These are phyloP conservation scores for Chrysoporthe cubensis DNA, from an alignment of 2,329 filamentous ascomycete genomes.

Conservation along the genomic window DNA sequence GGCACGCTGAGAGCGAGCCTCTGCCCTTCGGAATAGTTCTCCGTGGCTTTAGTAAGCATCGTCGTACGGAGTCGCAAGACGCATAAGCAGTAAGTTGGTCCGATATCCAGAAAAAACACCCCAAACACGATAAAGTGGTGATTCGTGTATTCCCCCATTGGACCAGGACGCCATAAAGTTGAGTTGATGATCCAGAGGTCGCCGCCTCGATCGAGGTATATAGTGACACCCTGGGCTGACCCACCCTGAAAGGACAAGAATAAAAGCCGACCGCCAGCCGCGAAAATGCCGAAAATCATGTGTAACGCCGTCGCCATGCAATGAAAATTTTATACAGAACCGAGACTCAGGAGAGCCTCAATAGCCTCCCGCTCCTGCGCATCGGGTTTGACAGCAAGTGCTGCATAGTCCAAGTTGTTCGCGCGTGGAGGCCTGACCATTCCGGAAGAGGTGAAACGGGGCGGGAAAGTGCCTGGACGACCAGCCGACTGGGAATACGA, in stretches of 20 bases:
- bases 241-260: slow-evolving; percentile 13
- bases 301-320: slow-evolving; percentile 59
- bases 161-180: slow-evolving; percentile 25
- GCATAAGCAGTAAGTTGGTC: slow-evolving; percentile 16
- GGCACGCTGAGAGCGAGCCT: slow-evolving; percentile 2
- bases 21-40: slow-evolving; percentile 9
- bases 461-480: slow-evolving; percentile 55
- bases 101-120: slow-evolving; percentile 1
- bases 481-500: slow-evolving; percentile 55
- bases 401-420: slow-evolving; percentile 56
- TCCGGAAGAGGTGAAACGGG: slow-evolving; percentile 52
- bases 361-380: slow-evolving; percentile 81
- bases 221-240: slow-evolving; percentile 12
- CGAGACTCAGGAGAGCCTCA: slow-evolving; percentile 78
- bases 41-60: background rate
- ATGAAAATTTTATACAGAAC: slow-evolving; percentile 69
- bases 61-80: background rate
- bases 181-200: slow-evolving; percentile 28
- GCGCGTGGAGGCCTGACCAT: slow-evolving; percentile 59
- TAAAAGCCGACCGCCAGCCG: slow-evolving; percentile 15
- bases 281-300: slow-evolving; percentile 22
- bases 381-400: slow-evolving; percentile 58
- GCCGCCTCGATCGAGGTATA: slow-evolving; percentile 27
- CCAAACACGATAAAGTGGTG: slow-evolving; percentile 16
- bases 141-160: slow-evolving; percentile 20